Base-by-base conservation (phyloP, 768 basidiomycete species). In the Tricholoma sp. region DNA sequence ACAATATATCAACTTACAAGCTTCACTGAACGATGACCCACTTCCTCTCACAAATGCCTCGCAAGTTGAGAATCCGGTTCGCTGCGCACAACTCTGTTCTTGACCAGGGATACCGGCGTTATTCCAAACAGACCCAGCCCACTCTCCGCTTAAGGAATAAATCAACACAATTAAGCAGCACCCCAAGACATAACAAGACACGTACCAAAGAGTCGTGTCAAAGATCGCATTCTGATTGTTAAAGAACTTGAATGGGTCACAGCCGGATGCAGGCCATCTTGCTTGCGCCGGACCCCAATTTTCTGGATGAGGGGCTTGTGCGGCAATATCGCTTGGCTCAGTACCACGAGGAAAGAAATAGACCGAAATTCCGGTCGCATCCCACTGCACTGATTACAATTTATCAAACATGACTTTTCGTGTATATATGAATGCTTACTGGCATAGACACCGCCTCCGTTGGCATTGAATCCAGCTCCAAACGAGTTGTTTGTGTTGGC, bases 391-490 rank as follows among this genome's bases (percentile, higher is more conserved):
- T 88, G 16, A 6, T 54, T 16, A 59, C 34, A 49, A 14, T 29
- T 10, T 22, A 14, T 31, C 12, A 29, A 52, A 32, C 39, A 49
- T 41, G 37, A 54, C 56, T 54, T 59, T 49, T 52, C 53, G 57
- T 27, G 55, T 14, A 39, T 62, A 53, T 56, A 14, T 56, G 50
- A 12, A 11, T 35, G 82, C 90, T 70, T 66, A 94, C 91, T 91
- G 52, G 89, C 89, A 73, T 93, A 96, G 52, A 93, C 88, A 63
- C 94, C 94, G 46, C 94, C 94, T 9, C 84, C 83, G 62, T 80
- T 85, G n/a, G 67, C 69, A 70, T 98, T 98, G 77, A 95, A 98
- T 11, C 76, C 83, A n/a, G 79, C 70, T n/a, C 94, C 94, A 66
- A 89, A 96, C 2, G 86, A 86, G 57, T 82, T 84, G 53, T 70